Evolutionary conservation across 1,284 basidiomycete species (phyloP).

Genomic region (Dichomitus squalens): DNA sequence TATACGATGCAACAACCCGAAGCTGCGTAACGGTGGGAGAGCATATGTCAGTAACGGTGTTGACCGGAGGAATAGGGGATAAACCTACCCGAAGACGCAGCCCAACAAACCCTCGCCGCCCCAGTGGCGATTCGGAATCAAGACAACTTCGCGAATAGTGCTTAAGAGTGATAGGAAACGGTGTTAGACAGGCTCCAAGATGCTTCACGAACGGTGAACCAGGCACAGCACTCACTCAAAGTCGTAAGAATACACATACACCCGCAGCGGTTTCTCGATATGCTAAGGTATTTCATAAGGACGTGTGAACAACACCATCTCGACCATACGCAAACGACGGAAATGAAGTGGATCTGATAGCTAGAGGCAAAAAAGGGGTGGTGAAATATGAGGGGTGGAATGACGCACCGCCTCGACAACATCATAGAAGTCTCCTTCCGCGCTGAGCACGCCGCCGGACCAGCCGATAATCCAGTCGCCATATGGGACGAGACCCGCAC

Average conservation of each 20-base stretch:
- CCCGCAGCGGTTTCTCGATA: constrained; percentile 87
- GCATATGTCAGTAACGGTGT: constrained; percentile 3
- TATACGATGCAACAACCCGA: constrained; percentile 88
- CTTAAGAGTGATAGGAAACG: constrained; percentile 42
- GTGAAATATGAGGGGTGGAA: neutral
- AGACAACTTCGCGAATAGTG: constrained; percentile 87
- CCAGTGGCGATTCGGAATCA: constrained; percentile 95
- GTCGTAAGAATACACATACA: constrained; percentile 97
- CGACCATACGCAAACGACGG: constrained; percentile 14
- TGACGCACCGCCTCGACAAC: constrained; percentile 85
- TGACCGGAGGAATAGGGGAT: neutral
- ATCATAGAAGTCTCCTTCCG: constrained; percentile 98
- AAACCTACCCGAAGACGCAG: constrained; percentile 87
- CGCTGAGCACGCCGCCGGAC: constrained; percentile 89
- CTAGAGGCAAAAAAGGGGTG: neutral
- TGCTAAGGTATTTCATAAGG: constrained; percentile 54
- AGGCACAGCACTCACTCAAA: constrained; percentile 84
- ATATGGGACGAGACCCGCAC: constrained; percentile 82
- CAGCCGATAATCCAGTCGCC: constrained; percentile 93
- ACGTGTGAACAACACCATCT: neutral
- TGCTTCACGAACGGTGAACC: constrained; percentile 20
- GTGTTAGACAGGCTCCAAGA: constrained; percentile 10
- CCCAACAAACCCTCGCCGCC: constrained; percentile 93
- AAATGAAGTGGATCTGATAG: neutral
- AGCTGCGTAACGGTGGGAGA: constrained; percentile 41